A percentile compares a stretch with the other conserved stretches of the same genome.
Evolutionary conservation across 306 rosid species (phyloP).

Genomic region (Prosopis cineraria): DNA sequence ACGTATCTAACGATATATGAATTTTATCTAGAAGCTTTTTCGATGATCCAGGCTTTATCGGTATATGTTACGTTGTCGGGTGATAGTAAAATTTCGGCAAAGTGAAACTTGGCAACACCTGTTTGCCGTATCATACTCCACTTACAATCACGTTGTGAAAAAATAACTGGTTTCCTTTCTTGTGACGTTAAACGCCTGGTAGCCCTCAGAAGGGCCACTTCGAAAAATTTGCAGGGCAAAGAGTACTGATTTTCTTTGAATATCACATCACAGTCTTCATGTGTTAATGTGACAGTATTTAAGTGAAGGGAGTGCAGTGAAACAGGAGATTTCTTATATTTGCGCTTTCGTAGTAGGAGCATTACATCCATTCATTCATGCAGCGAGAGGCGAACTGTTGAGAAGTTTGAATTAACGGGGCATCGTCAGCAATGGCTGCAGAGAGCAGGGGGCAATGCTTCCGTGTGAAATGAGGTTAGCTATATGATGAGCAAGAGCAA

Average conservation of each 20-base stretch:
- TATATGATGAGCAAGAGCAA: conserved; percentile 1
- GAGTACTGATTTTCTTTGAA: conserved; percentile 22
- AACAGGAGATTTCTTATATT: neutral
- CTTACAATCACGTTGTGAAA: conserved; percentile 12
- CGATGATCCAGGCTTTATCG: conserved; percentile 28
- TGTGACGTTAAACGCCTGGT: neutral
- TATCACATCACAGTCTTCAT: neutral
- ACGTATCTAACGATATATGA: conserved; percentile 29
- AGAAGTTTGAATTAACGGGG: neutral
- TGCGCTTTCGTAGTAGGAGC: neutral
- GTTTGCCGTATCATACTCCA: neutral
- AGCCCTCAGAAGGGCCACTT: neutral
- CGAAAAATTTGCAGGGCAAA: neutral
- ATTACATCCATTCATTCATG: conserved; percentile 3
- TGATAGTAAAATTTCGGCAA: conserved; percentile 18
- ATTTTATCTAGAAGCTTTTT: conserved; percentile 26
- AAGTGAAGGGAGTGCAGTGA: neutral
- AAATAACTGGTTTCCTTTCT: neutral
- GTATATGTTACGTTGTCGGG: neutral
- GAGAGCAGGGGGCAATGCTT: neutral
- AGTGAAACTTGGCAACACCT: neutral
- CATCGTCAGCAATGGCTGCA: neutral
- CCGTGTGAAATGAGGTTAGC: conserved; percentile 12
- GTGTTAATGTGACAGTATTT: neutral
- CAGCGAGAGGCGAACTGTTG: neutral